These are phyloP conservation scores for Oleoguttula mirabilis DNA, from an alignment of 495 filamentous ascomycete species.

Conservation along the genomic window DNA sequence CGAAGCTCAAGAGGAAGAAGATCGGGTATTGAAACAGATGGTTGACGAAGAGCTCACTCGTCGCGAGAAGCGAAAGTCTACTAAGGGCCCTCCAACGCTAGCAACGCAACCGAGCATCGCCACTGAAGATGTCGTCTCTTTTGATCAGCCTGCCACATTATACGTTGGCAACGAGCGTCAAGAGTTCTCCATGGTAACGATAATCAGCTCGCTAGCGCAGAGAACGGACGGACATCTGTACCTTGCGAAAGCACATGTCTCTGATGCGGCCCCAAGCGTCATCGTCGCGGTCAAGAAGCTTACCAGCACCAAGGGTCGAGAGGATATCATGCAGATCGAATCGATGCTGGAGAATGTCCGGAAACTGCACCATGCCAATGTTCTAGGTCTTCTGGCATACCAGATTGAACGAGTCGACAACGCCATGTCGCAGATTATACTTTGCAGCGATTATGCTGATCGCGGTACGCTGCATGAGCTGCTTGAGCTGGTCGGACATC, in stretches of 20 bases:
- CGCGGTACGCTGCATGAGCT: conserved; percentile 75
- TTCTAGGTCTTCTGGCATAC: conserved; percentile 69
- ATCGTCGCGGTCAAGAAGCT: conserved; percentile 13
- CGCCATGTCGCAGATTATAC: conserved; percentile 59
- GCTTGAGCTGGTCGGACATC: conserved; percentile 53
- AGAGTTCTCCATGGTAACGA: conserved; percentile 2
- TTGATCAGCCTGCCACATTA: conserved; percentile 11
- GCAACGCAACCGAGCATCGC: background rate
- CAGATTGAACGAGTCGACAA: conserved; percentile 44
- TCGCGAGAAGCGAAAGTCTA: conserved; percentile 34
- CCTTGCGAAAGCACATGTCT: conserved; percentile 2
- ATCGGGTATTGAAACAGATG: conserved; percentile 59
- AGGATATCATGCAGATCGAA: conserved; percentile 52
- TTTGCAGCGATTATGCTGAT: conserved; percentile 65
- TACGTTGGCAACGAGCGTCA: background rate
- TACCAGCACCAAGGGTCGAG: background rate
- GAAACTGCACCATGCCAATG: conserved; percentile 60
- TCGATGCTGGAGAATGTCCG: conserved; percentile 58
- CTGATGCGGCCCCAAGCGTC: background rate
- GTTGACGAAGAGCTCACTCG: conserved; percentile 63
- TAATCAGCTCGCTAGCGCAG: conserved; percentile 1
- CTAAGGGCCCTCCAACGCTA: conserved; percentile 21
- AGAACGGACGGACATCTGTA: background rate
- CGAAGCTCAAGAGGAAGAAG: conserved; percentile 53
- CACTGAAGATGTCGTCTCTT: conserved; percentile 6